Base-by-base conservation (phyloP, 1,284 basidiomycete species). In the Boletus sp. region DNA sequence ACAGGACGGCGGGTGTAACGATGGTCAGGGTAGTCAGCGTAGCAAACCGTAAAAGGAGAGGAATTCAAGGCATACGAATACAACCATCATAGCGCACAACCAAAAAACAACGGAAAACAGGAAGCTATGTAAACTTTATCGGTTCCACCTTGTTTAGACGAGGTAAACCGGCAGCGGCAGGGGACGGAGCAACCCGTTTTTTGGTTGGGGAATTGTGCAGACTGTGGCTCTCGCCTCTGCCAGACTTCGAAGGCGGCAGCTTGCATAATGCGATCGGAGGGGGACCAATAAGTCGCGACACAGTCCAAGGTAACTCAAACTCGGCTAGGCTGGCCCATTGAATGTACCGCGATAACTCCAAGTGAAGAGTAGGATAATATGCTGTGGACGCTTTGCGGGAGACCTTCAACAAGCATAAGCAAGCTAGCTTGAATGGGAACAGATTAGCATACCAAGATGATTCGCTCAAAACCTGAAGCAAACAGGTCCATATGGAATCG, bases 351-450 rank as follows among this genome's bases (percentile, higher is more conserved):
- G 91, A 80, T 40, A 97, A 74, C 68, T 96, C 94, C 39, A 96
- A 82, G 65, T 97, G 94, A 3, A 97, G 78, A 2, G 83, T 87
- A 0, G 92, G 91, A 66, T 97, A 97, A 66, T 95, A 95, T 9
- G 88, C 84, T 12, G 86, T 83, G 7, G 93, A 95, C 8, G 94
- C 91, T 67, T 95, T 95, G 46, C 94, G 85, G 1, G 91, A 81
- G 35, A 94, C 90, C 93, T 96, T 61, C 8, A 6, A 34, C 25
- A 41, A 51, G 41, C 2, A 8, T 60, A 3, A 62, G 48, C 16
- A 34, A 9, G 6, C 23, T n/a, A 12, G 29, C 16, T 68, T 53
- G 29, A 61, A 59, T 51, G 22, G 19, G 19, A 22, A 17, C 2
- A 10, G 10, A 34, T 39, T 20, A 43, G 19, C 68, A 70, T 48